phyloP scores from a whole-genome alignment of 176 grass and related monocot genomes.

The Alloteropsis semialata region DNA sequence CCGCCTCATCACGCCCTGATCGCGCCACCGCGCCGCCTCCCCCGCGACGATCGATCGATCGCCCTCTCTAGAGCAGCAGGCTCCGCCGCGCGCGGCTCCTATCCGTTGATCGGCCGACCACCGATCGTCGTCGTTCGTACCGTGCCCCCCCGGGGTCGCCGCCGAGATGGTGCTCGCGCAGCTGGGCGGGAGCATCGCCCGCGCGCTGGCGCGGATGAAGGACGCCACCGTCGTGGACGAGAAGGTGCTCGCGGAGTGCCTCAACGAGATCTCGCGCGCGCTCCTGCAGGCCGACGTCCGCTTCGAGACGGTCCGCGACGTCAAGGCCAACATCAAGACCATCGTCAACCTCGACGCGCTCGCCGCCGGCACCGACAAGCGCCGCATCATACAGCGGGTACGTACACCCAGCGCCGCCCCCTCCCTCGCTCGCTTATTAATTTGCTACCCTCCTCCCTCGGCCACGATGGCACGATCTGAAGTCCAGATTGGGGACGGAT shows the following conservation, averaged over 20 bases:
- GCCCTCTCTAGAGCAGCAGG: too few relatives aligned
- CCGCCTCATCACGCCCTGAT: too few relatives aligned
- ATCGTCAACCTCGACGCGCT: conserved; percentile 66
- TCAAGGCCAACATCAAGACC: conserved; percentile 83
- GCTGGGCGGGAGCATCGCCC: conserved; percentile 87
- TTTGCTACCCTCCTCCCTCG: too few relatives aligned
- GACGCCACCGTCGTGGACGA: conserved; percentile 92
- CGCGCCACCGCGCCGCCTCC: too few relatives aligned
- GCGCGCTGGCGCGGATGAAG: conserved; percentile 84
- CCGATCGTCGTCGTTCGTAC: too few relatives aligned
- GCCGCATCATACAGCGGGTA: conserved; percentile 75
- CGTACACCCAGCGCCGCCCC: too few relatives aligned
- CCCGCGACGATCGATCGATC: too few relatives aligned
- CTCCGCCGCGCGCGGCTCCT: too few relatives aligned
- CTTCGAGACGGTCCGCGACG: conserved; percentile 84
- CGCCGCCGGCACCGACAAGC: conserved; percentile 85
- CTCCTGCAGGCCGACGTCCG: conserved; percentile 79
- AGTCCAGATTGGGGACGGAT: background rate
- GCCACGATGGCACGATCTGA: background rate
- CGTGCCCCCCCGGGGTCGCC: too few relatives aligned
- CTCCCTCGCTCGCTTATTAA: too few relatives aligned
- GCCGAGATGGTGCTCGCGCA: conserved; percentile 79
- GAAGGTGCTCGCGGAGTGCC: conserved; percentile 83
- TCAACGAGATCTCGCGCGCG: conserved; percentile 92
- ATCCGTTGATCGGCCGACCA: too few relatives aligned